These are phyloP conservation scores for Lasiosphaeria ovina DNA, from an alignment of 495 filamentous ascomycete species.

Conservation along the genomic window DNA sequence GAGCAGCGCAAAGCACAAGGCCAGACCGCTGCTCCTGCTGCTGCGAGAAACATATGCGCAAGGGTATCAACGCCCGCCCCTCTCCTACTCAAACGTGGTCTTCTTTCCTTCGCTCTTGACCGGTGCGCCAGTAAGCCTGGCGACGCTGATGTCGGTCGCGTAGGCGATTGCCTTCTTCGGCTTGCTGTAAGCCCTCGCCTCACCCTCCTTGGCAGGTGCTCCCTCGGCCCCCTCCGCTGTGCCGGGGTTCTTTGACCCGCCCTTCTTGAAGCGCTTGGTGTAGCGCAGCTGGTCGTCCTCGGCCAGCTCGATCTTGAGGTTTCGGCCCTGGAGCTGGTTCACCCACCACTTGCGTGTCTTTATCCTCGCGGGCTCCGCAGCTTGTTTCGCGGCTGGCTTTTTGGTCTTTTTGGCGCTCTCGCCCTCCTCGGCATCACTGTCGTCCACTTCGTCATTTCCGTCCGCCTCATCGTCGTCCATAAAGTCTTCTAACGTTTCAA, in stretches of 20 bases:
- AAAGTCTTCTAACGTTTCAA: slow-evolving; percentile 55
- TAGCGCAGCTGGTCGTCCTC: slow-evolving; percentile 85
- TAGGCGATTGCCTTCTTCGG: slow-evolving; percentile 24
- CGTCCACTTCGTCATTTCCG: slow-evolving; percentile 34
- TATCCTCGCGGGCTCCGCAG: slow-evolving; percentile 42
- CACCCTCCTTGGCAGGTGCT: slow-evolving; percentile 5
- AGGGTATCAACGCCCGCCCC: not conserved
- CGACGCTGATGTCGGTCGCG: slow-evolving; percentile 39
- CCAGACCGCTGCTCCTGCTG: too few species aligned
- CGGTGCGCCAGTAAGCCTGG: slow-evolving; percentile 69
- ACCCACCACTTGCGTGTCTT: slow-evolving; percentile 74
- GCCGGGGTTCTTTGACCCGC: slow-evolving; percentile 27
- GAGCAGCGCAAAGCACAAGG: too few species aligned
- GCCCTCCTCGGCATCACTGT: slow-evolving; percentile 4
- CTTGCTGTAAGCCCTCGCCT: slow-evolving; percentile 15
- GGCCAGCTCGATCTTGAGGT: slow-evolving; percentile 85
- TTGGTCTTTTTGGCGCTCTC: slow-evolving; percentile 14
- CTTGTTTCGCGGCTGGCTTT: slow-evolving; percentile 14
- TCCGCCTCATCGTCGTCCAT: slow-evolving; percentile 49
- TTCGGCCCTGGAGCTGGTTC: slow-evolving; percentile 73
- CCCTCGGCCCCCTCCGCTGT: slow-evolving; percentile 2
- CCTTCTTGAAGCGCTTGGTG: slow-evolving; percentile 88
- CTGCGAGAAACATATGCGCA: not conserved
- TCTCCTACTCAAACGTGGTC: slow-evolving; percentile 66
- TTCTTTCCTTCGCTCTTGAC: slow-evolving; percentile 81